These are phyloP conservation scores for Apiospora saccharicola DNA, from an alignment of 2,329 filamentous ascomycete species.

Conservation along the genomic window DNA sequence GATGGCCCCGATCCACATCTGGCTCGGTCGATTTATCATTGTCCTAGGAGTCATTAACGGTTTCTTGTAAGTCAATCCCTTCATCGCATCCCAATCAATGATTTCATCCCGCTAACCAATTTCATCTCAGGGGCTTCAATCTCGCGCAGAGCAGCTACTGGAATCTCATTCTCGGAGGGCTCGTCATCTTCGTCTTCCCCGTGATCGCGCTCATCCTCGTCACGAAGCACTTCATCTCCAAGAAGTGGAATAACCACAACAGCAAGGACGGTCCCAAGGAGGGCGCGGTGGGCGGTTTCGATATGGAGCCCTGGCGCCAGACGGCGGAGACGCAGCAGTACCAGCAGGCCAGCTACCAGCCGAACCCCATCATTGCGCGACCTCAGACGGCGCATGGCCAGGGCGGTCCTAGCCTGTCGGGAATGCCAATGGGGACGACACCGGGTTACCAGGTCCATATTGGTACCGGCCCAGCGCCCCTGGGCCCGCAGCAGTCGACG, in stretches of 20 bases:
- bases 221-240: slow-evolving; percentile 44
- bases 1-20: slow-evolving; percentile 62
- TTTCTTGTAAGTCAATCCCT: slow-evolving; percentile 55
- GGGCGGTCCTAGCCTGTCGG: neutral
- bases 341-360: slow-evolving; percentile 22
- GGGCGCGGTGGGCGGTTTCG: slow-evolving; percentile 32
- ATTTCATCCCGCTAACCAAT: slow-evolving; percentile 25
- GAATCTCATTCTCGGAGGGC: slow-evolving; percentile 55
- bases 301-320: slow-evolving; percentile 38
- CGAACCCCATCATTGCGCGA: neutral
- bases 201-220: slow-evolving; percentile 47
- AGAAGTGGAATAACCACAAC: slow-evolving; percentile 38
- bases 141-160: slow-evolving; percentile 59
- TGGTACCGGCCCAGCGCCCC: neutral
- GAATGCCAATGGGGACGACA: slow-evolving; percentile 16
- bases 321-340: slow-evolving; percentile 5
- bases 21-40: slow-evolving; percentile 63
- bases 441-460: slow-evolving; percentile 16
- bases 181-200: slow-evolving; percentile 54
- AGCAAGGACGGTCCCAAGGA: slow-evolving; percentile 37
- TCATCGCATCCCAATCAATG: too few relatives aligned
- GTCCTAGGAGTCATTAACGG: slow-evolving; percentile 62
- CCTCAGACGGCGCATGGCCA: neutral
- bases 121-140: slow-evolving; percentile 57
- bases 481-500: slow-evolving; percentile 25